These are phyloP conservation scores for Cubamyces sp. DNA, from an alignment of 768 basidiomycete genomes.

Conservation along the genomic window DNA sequence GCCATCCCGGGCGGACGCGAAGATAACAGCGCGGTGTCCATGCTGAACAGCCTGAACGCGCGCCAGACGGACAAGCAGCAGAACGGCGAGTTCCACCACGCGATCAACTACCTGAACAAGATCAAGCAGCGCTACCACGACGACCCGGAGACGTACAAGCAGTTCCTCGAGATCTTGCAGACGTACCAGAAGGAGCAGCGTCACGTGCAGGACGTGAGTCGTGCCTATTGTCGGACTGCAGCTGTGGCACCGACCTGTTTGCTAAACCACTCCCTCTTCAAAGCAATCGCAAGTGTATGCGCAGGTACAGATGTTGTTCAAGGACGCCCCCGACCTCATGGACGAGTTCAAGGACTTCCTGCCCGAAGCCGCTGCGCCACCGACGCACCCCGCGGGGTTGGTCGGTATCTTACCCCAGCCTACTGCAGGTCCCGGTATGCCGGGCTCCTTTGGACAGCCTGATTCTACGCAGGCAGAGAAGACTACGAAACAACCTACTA, in stretches of 20 bases:
- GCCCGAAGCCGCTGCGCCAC: constrained; percentile 60
- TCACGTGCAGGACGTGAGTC: constrained; percentile 68
- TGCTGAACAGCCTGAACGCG: constrained; percentile 57
- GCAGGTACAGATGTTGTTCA: constrained; percentile 81
- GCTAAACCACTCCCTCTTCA: not conserved
- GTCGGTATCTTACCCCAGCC: constrained; percentile 57
- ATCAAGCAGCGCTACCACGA: constrained; percentile 91
- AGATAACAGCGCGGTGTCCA: constrained; percentile 50
- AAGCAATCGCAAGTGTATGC: constrained; percentile 73
- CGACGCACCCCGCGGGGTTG: constrained; percentile 44
- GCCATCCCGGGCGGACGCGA: constrained; percentile 33
- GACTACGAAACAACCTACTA: constrained; percentile 42
- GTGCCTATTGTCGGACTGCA: not conserved
- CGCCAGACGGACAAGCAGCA: constrained; percentile 26
- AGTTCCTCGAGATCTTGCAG: constrained; percentile 87
- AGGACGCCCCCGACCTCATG: constrained; percentile 78
- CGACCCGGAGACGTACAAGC: constrained; percentile 92
- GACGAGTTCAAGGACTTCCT: constrained; percentile 83
- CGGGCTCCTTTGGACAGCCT: constrained; percentile 33
- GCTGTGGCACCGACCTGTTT: not conserved
- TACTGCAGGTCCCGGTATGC: constrained; percentile 39
- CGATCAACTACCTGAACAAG: constrained; percentile 97
- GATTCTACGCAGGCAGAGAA: constrained; percentile 43
- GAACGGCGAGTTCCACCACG: constrained; percentile 82
- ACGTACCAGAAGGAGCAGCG: constrained; percentile 82